phyloP scores from a whole-genome alignment of 192 early-diverging fungal species.

The Piromyces finnis region DNA sequence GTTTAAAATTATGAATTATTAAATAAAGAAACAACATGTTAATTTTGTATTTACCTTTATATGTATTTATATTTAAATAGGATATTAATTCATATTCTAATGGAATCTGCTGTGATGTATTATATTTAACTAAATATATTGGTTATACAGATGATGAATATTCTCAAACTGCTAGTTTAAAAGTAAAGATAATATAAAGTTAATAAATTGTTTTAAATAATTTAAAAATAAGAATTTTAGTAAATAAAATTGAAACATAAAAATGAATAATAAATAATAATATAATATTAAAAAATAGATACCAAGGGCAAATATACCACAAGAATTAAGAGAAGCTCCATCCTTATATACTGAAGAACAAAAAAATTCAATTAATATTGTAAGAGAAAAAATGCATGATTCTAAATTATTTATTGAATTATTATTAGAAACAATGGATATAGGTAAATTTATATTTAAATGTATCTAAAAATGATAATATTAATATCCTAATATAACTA shows the following conservation, averaged over 20 bases:
- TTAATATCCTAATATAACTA: too few relatives aligned
- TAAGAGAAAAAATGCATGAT: not conserved
- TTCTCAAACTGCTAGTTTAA: not conserved
- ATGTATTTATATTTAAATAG: not conserved
- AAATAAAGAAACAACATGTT: too few relatives aligned
- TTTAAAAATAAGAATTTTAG: too few relatives aligned
- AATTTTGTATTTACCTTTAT: too few relatives aligned
- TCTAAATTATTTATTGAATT: not conserved
- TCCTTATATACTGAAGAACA: not conserved
- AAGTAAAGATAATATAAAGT: not conserved
- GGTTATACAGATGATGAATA: not conserved
- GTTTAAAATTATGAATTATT: too few relatives aligned
- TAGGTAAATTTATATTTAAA: not conserved
- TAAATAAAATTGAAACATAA: too few relatives aligned
- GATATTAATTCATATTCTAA: not conserved
- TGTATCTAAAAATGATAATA: too few relatives aligned
- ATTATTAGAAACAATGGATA: not conserved
- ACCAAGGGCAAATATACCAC: not conserved
- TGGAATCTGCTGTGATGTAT: not conserved
- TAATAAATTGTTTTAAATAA: too few relatives aligned
- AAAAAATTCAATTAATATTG: not conserved
- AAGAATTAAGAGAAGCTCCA: not conserved
- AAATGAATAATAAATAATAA: too few relatives aligned
- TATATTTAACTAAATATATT: not conserved
- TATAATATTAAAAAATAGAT: not conserved